These are phyloP conservation scores for Yamadazyma philogaea DNA, from an alignment of 805 yeast genomes.

Conservation along the genomic window DNA sequence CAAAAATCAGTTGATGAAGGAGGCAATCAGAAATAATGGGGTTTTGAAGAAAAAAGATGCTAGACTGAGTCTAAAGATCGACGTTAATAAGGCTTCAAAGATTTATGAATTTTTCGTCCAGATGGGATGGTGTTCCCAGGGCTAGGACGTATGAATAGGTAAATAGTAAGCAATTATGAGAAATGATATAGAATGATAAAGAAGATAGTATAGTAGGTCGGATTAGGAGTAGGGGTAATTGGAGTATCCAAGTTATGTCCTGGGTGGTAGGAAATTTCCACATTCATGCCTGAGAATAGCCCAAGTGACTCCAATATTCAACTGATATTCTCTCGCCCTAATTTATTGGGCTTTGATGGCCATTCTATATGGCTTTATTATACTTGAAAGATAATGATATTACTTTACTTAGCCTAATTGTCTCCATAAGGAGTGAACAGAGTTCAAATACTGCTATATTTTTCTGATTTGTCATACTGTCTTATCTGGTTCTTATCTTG, in stretches of 20 bases:
- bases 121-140: constrained; percentile 78
- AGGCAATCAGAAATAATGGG: constrained; percentile 83
- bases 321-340: too few species aligned
- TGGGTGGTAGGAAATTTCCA: too few species aligned
- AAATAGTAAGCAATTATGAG: not conserved
- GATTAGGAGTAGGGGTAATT: not conserved
- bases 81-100: constrained; percentile 78
- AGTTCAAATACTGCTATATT: too few species aligned
- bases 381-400: too few species aligned
- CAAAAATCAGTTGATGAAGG: constrained; percentile 85
- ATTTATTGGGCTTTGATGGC: too few species aligned
- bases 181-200: not conserved
- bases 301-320: too few species aligned
- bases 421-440: too few species aligned
- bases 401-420: too few species aligned
- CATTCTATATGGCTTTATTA: too few species aligned
- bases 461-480: too few species aligned
- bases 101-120: constrained; percentile 90
- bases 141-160: constrained; percentile 20
- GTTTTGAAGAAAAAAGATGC: constrained; percentile 77
- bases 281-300: too few species aligned
- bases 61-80: constrained; percentile 79
- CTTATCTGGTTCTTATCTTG: too few species aligned
- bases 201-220: not conserved
- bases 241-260: not conserved